Percentiles rank a stretch among this genome's conserved stretches.
phyloP scores from a whole-genome alignment of 495 filamentous ascomycete genomes.

The Xylaria nigripes region DNA sequence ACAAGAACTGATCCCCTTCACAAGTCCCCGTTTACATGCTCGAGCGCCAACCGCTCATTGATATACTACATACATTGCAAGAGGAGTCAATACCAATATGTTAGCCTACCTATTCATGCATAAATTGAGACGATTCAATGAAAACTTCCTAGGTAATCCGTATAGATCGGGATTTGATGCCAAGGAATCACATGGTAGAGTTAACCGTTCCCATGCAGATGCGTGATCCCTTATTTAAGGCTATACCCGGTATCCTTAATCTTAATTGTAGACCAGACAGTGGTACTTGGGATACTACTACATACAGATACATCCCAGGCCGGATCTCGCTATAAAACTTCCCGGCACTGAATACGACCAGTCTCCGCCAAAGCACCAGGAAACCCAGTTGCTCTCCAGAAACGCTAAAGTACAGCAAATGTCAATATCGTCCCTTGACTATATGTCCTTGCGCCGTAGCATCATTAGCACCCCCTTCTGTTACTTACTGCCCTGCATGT shows the following conservation, averaged over 20 bases:
- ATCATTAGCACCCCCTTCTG: constrained; percentile 1
- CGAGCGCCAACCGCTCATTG: too few species aligned
- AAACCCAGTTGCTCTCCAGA: neutral
- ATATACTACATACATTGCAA: too few species aligned
- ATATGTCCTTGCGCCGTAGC: constrained; percentile 6
- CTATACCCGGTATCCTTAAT: neutral
- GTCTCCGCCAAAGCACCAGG: neutral
- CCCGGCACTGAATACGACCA: neutral
- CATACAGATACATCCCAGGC: neutral
- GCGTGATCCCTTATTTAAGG: neutral
- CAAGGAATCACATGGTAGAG: neutral
- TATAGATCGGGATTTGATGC: neutral
- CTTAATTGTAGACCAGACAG: constrained; percentile 1
- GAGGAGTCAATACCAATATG: too few species aligned
- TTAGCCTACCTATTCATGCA: too few species aligned
- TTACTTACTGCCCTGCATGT: constrained; percentile 1
- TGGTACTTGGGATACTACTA: neutral
- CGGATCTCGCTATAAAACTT: neutral
- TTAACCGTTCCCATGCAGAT: neutral
- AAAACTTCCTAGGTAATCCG: neutral
- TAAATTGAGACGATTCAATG: too few species aligned
- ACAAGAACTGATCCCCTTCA: too few species aligned
- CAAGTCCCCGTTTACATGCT: too few species aligned
- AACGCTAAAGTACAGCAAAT: neutral
- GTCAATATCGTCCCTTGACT: neutral